Percentiles rank a stretch among this genome's conserved stretches.
phyloP scores from a whole-genome alignment of 2,329 filamentous ascomycete species.

The Aspergillus neotritici region DNA sequence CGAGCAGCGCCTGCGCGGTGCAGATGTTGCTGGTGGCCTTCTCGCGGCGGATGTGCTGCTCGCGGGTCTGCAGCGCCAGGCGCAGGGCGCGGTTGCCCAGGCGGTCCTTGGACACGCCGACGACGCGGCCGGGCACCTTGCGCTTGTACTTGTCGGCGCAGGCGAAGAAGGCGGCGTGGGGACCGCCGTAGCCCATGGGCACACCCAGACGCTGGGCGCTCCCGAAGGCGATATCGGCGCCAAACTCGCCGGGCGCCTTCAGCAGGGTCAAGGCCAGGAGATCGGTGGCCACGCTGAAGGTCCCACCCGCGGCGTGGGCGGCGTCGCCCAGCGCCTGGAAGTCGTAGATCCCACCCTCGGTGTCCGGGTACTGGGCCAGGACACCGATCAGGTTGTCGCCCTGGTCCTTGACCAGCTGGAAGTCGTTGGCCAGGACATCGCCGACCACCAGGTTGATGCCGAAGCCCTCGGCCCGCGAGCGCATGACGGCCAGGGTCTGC shows the following conservation, averaged over 20 bases:
- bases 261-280: conserved; percentile 79
- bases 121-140: conserved; percentile 84
- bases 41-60: conserved; percentile 93
- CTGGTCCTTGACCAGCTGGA: conserved; percentile 63
- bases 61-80: conserved; percentile 81
- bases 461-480: conserved; percentile 84
- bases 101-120: conserved; percentile 88
- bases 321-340: conserved; percentile 68
- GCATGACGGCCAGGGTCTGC: conserved; percentile 77
- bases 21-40: conserved; percentile 98
- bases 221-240: conserved; percentile 90
- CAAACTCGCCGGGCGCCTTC: conserved; percentile 87
- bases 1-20: conserved; percentile 86
- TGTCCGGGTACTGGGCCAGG: conserved; percentile 92
- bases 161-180: conserved; percentile 95
- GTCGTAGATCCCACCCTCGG: conserved; percentile 71
- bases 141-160: conserved; percentile 87
- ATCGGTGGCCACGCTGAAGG: conserved; percentile 84
- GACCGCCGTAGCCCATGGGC: conserved; percentile 84
- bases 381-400: conserved; percentile 82
- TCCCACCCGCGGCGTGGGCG: conserved; percentile 70
- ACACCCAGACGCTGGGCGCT: conserved; percentile 89
- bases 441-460: conserved; percentile 71
- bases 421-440: conserved; percentile 63
- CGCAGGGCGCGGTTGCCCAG: conserved; percentile 75